phyloP scores from a whole-genome alignment of 2,329 filamentous ascomycete genomes.

The Colletotrichum musae region DNA sequence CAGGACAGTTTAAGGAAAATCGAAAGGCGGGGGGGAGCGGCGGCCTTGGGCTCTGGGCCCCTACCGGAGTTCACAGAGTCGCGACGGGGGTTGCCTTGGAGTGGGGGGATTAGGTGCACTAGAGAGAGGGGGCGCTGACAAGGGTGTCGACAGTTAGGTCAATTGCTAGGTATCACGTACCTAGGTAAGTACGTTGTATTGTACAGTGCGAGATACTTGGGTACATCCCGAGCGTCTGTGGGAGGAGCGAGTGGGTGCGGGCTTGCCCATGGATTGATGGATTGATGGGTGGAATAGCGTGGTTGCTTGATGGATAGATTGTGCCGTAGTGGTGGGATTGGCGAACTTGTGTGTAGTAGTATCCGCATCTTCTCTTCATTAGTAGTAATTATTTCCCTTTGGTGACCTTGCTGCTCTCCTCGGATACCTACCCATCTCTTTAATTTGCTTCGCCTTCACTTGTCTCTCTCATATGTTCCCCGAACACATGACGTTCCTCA shows the following conservation, averaged over 20 bases:
- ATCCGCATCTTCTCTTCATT: no score
- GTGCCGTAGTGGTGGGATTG: no score
- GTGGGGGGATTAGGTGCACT: background rate
- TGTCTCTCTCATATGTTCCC: no score
- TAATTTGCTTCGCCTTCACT: no score
- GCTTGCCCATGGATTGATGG: constrained; percentile 6
- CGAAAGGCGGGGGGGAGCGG: constrained; percentile 47
- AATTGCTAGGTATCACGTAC: constrained; percentile 24
- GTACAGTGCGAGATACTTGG: constrained; percentile 32
- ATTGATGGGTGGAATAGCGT: constrained; percentile 7
- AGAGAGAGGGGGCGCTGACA: constrained; percentile 14
- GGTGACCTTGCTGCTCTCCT: background rate
- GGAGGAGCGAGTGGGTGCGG: background rate
- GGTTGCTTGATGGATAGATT: background rate
- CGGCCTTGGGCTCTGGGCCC: constrained; percentile 39
- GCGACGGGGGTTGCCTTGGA: constrained; percentile 33
- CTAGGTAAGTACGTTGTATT: constrained; percentile 12
- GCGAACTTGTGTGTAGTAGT: no score
- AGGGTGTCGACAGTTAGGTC: constrained; percentile 11
- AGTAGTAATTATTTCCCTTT: no score
- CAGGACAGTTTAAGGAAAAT: constrained; percentile 56
- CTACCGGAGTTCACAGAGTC: constrained; percentile 28
- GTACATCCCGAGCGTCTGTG: constrained; percentile 17
- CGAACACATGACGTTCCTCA: no score
- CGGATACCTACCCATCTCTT: no score